These are phyloP conservation scores for Aristolochia fimbriata DNA, from an alignment of 164 flowering plant species.

Conservation along the genomic window DNA sequence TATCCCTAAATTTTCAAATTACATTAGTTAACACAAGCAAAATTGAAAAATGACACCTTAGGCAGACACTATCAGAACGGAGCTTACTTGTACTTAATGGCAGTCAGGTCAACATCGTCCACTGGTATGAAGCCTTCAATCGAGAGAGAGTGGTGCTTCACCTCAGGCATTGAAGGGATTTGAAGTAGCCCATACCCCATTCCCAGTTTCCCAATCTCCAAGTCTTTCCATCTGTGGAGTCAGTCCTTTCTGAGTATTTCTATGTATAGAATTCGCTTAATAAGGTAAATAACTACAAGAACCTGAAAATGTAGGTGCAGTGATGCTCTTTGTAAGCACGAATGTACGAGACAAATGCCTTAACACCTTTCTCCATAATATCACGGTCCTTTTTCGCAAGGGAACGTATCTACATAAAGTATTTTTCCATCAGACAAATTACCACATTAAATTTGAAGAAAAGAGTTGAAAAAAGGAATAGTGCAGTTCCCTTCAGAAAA, in stretches of 20 bases:
- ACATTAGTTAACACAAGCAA: neutral
- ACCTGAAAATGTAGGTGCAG: constrained; percentile 93
- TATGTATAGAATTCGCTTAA: too few species aligned
- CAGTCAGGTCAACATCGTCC: constrained; percentile 54
- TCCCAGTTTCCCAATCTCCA: constrained; percentile 83
- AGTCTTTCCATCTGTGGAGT: constrained; percentile 72
- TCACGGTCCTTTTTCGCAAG: constrained; percentile 84
- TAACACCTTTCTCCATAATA: constrained; percentile 88
- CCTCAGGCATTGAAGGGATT: constrained; percentile 80
- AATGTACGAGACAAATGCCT: constrained; percentile 78
- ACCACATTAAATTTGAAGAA: neutral
- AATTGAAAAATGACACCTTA: too few species aligned
- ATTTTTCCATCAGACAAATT: neutral
- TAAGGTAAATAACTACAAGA: neutral
- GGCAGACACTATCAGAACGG: too few species aligned
- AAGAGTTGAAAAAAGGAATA: neutral
- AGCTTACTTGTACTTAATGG: constrained; percentile 79
- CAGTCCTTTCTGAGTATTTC: neutral
- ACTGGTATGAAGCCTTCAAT: constrained; percentile 60
- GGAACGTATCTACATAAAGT: constrained; percentile 50
- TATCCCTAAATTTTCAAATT: constrained; percentile 44
- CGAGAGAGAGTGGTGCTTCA: constrained; percentile 62
- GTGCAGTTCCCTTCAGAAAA: too few species aligned
- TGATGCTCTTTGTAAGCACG: constrained; percentile 98
- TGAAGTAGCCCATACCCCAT: constrained; percentile 91